These are phyloP conservation scores for Epichloe typhina DNA, from an alignment of 2,329 filamentous ascomycete species.

Conservation along the genomic window DNA sequence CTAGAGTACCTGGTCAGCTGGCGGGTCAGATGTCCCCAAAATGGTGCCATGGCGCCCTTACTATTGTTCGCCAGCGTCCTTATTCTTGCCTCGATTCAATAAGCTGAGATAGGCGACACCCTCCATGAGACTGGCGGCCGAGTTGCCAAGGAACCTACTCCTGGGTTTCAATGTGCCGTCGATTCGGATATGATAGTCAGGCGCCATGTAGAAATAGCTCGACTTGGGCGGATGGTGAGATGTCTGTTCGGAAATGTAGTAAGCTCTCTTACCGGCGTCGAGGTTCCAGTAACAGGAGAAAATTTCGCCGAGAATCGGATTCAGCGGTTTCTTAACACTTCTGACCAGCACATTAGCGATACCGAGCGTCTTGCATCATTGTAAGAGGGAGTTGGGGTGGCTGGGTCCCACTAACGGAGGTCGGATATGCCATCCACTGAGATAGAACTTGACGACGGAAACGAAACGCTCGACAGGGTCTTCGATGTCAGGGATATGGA, in stretches of 20 bases:
- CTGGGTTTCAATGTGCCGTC: constrained; percentile 91
- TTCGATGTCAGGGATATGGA: constrained; percentile 75
- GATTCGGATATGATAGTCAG: constrained; percentile 84
- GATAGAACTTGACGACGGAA: constrained; percentile 92
- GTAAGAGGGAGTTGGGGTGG: neutral
- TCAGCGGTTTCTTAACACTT: constrained; percentile 95
- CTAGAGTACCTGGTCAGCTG: constrained; percentile 27
- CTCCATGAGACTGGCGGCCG: constrained; percentile 96
- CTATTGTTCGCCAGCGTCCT: constrained; percentile 70
- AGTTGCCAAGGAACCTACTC: constrained; percentile 93
- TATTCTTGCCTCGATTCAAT: constrained; percentile 59
- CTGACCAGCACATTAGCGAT: constrained; percentile 29
- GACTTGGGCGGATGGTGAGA: constrained; percentile 98
- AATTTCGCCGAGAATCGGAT: constrained; percentile 88
- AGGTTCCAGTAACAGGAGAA: constrained; percentile 96
- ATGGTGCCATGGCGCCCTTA: constrained; percentile 34
- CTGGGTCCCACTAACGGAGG: constrained; percentile 56
- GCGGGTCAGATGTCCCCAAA: neutral
- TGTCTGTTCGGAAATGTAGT: constrained; percentile 95
- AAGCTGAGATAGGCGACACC: constrained; percentile 79
- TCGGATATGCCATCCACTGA: constrained; percentile 98
- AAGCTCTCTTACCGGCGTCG: constrained; percentile 68
- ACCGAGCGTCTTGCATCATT: neutral
- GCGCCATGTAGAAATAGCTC: constrained; percentile 97
- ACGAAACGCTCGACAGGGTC: constrained; percentile 85